Evolutionary conservation across 73 alveolate genomes (phyloP), one percentile per base, ranked within the genome.

Genomic region (Uronychia setigera): DNA sequence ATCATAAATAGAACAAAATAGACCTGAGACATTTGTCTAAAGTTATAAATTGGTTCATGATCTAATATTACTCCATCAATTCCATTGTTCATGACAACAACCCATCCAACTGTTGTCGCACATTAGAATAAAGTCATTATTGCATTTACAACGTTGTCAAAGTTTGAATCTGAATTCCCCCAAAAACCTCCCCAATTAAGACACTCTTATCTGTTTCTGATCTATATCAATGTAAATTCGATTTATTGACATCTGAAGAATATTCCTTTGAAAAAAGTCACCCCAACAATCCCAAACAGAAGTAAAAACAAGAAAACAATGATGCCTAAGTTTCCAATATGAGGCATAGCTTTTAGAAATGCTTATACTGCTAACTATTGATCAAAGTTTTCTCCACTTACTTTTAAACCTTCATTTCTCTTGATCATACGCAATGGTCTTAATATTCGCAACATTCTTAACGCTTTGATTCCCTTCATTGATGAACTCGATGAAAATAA

Each of bases 231-330:
- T n/a, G n/a, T n/a, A n/a, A n/a, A n/a, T 1, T n/a, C 9, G n/a
- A n/a, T n/a, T n/a, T n/a, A n/a, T n/a, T n/a, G n/a, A n/a, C 97
- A 95, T 46, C 91, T 92, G 74, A 92, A 92, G 46, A 32, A 80
- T 78, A n/a, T n/a, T n/a, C n/a, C n/a, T n/a, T n/a, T n/a, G n/a
- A n/a, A n/a, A n/a, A n/a, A n/a, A n/a, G n/a, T 90, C 11, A 91
- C 92, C 19, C 94, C 95, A 35, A 90, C 85, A 59, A 92, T 90
- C n/a, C 93, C 95, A 82, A 92, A 92, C 0, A 92, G 32, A 19
- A 92, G 77, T 35, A 76, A 90, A 60, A 90, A 89, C 31, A 92
- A 80, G 28, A 85, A 0, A n/a, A n/a, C n/a, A n/a, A n/a, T n/a
- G n/a, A n/a, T n/a, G n/a, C n/a, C n/a, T n/a, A n/a, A n/a, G n/a